phyloP scores from a whole-genome alignment of 768 basidiomycete species.

The Calocybe cyanea region DNA sequence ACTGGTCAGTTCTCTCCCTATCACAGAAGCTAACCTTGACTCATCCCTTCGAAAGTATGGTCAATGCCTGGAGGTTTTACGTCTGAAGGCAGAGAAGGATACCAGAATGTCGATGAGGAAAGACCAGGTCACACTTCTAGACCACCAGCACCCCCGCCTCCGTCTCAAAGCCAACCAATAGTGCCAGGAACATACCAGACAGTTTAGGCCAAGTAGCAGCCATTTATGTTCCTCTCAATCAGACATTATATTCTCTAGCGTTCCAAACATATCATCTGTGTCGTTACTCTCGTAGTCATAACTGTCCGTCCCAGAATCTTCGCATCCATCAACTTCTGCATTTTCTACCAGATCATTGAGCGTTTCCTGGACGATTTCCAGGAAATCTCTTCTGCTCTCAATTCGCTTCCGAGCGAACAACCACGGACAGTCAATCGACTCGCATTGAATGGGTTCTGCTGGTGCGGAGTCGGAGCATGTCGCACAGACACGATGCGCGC shows the following conservation, averaged over 20 bases:
- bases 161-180: slow-evolving; percentile 19
- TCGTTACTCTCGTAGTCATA: slow-evolving; percentile 7
- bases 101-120: slow-evolving; percentile 62
- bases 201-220: slow-evolving; percentile 20
- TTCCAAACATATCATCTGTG: slow-evolving; percentile 8
- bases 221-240: neutral
- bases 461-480: slow-evolving; percentile 60
- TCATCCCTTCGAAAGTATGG: slow-evolving; percentile 48
- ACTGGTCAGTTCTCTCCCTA: slow-evolving; percentile 40
- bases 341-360: slow-evolving; percentile 30
- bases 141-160: slow-evolving; percentile 22
- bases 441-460: slow-evolving; percentile 65
- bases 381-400: slow-evolving; percentile 37
- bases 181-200: slow-evolving; percentile 42
- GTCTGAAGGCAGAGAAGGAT: slow-evolving; percentile 49
- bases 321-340: slow-evolving; percentile 6
- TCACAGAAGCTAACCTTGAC: slow-evolving; percentile 6
- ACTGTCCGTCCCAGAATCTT: slow-evolving; percentile 1
- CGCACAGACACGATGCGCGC: slow-evolving; percentile 67
- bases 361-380: slow-evolving; percentile 29
- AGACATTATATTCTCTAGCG: neutral
- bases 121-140: slow-evolving; percentile 20
- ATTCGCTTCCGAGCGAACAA: slow-evolving; percentile 67
- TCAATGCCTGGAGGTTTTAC: slow-evolving; percentile 76
- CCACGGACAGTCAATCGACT: slow-evolving; percentile 85